phyloP scores from a whole-genome alignment of 208 protist genomes.

The Polymyxa betae region DNA sequence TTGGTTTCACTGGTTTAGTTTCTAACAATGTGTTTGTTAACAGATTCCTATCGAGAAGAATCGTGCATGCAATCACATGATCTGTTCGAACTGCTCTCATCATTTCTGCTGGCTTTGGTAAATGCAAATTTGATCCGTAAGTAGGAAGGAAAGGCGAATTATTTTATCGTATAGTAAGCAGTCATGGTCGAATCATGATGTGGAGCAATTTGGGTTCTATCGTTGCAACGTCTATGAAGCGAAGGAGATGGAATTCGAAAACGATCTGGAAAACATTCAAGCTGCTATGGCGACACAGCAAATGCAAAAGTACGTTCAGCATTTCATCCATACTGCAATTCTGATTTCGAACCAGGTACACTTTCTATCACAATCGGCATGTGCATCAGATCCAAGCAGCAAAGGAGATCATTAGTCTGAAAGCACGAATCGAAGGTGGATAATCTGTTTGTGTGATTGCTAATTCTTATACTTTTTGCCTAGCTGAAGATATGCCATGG shows the following conservation, averaged over 20 bases:
- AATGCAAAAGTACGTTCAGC: not conserved
- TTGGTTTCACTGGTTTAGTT: too few species aligned
- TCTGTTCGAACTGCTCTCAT: not conserved
- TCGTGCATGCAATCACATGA: not conserved
- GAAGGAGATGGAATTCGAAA: not conserved
- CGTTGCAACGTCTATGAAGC: not conserved
- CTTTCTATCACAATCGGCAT: not conserved
- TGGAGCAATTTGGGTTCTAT: not conserved
- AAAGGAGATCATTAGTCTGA: not conserved
- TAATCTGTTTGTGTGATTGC: too few species aligned
- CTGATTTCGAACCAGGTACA: not conserved
- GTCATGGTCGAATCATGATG: not conserved
- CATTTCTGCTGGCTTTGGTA: slow-evolving; percentile 18
- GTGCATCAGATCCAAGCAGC: not conserved
- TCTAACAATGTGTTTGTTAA: too few species aligned
- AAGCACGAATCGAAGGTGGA: not conserved
- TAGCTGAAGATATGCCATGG: too few species aligned
- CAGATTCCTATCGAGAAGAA: slow-evolving; percentile 14
- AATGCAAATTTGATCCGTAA: not conserved
- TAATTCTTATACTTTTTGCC: too few species aligned
- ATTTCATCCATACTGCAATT: not conserved
- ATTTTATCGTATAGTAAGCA: not conserved
- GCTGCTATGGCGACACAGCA: not conserved
- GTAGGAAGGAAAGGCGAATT: not conserved
- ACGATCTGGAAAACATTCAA: not conserved